Percentiles rank a stretch among this genome's conserved stretches.
Evolutionary conservation across 1,284 basidiomycete genomes (phyloP).

Genomic region (Stereum hirsutum): DNA sequence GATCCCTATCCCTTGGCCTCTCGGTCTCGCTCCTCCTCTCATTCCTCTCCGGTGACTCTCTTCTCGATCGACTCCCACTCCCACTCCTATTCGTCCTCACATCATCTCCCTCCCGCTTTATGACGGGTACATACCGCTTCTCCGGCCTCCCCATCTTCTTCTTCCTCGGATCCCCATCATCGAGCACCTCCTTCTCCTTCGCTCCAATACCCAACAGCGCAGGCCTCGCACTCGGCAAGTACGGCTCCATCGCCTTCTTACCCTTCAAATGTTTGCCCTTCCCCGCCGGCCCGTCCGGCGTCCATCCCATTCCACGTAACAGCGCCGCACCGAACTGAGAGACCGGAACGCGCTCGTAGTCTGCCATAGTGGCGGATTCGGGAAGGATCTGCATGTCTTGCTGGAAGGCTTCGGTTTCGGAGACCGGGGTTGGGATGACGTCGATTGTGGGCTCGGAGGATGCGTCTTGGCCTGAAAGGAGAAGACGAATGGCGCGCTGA

Average conservation of each 20-base stretch:
- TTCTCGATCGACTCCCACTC: constrained; percentile 5
- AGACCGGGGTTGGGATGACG: constrained; percentile 41
- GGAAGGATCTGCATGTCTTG: constrained; percentile 77
- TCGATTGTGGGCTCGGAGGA: constrained; percentile 30
- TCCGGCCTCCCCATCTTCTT: constrained; percentile 37
- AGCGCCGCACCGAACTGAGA: constrained; percentile 91
- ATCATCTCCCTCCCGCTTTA: constrained; percentile 40
- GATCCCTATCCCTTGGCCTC: no score
- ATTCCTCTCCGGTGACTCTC: not conserved
- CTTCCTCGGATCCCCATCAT: constrained; percentile 52
- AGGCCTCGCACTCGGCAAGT: constrained; percentile 74
- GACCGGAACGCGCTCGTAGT: constrained; percentile 88
- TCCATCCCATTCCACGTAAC: constrained; percentile 96
- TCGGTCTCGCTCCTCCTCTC: no score
- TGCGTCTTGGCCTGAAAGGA: constrained; percentile 43
- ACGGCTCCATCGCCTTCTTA: constrained; percentile 53
- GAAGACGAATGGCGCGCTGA: constrained; percentile 61
- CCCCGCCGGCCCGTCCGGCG: constrained; percentile 67
- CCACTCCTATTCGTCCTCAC: constrained; percentile 13
- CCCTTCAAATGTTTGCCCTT: constrained; percentile 37
- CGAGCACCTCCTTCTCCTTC: constrained; percentile 66
- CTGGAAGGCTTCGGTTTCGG: constrained; percentile 74
- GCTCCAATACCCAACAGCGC: constrained; percentile 87
- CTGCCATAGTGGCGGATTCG: constrained; percentile 68
- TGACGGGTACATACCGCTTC: constrained; percentile 68